Evolutionary conservation across 305 asterid genomes (phyloP).

Genomic region (Fraxinus sp.): DNA sequence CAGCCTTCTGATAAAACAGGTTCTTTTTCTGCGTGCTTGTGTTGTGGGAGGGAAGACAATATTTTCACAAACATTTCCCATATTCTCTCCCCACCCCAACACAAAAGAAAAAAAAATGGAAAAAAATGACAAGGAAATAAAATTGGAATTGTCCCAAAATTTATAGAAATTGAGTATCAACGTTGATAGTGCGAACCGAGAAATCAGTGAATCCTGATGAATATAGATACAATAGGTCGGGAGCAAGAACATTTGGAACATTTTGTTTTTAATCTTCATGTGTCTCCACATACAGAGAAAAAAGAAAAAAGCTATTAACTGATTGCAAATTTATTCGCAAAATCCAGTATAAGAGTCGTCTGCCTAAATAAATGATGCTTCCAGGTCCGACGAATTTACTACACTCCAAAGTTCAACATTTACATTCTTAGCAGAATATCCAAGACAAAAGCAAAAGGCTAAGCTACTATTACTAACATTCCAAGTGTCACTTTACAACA

Average conservation of each 20-base stretch:
- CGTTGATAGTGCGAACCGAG: not conserved
- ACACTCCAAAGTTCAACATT: not conserved
- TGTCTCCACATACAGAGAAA: not conserved
- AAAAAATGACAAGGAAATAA: not conserved
- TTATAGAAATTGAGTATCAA: not conserved
- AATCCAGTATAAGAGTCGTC: not conserved
- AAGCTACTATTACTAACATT: conserved; percentile 7
- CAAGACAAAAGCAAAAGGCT: not conserved
- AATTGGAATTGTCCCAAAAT: not conserved
- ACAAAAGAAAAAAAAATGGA: not conserved
- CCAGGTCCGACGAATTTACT: not conserved
- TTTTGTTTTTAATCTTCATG: not conserved
- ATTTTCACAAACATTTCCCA: not conserved
- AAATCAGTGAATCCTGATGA: not conserved
- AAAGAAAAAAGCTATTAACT: conserved; percentile 1
- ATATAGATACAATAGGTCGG: not conserved
- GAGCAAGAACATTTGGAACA: not conserved
- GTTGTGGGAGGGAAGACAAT: not conserved
- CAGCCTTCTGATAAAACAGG: not conserved
- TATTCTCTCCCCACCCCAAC: not conserved
- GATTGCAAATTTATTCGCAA: not conserved
- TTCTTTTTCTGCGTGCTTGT: not conserved
- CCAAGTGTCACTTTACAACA: conserved; percentile 5
- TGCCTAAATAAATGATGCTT: not conserved
- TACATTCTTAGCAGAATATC: conserved; percentile 8